These are phyloP conservation scores for Juglanconis juglandina DNA, from an alignment of 2,329 filamentous ascomycete species.

Conservation along the genomic window DNA sequence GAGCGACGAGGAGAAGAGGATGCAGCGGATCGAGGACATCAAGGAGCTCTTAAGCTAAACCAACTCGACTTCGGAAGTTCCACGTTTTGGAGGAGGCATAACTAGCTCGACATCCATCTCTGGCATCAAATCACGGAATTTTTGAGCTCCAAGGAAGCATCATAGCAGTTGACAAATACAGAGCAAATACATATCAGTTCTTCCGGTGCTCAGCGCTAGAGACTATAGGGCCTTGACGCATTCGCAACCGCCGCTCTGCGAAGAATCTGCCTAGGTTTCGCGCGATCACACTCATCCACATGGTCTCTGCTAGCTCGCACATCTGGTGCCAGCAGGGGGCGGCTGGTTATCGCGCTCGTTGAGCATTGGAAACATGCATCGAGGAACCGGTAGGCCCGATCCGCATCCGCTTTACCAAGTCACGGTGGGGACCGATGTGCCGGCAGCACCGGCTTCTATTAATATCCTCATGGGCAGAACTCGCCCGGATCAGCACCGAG, in stretches of 20 bases:
- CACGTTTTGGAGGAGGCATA: neutral
- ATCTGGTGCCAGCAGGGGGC: too few relatives aligned
- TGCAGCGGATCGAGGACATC: conserved; percentile 89
- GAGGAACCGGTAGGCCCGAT: neutral
- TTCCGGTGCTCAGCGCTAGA: neutral
- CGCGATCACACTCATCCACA: too few relatives aligned
- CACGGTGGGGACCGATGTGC: neutral
- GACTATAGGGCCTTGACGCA: neutral
- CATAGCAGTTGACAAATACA: neutral
- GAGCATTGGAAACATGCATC: neutral
- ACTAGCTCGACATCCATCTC: neutral
- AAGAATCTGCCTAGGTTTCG: too few relatives aligned
- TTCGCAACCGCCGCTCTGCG: too few relatives aligned
- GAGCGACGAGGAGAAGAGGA: conserved; percentile 86
- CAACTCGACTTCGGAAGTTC: neutral
- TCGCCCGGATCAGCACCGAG: too few relatives aligned
- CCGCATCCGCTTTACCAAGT: neutral
- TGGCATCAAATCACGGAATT: neutral
- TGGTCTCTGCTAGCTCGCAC: too few relatives aligned
- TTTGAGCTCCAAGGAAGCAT: neutral
- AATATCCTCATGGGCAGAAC: too few relatives aligned
- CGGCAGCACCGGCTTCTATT: neutral
- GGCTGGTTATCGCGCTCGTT: too few relatives aligned
- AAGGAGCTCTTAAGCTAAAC: conserved; percentile 73
- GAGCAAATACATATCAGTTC: neutral